Evolutionary conservation across 2,329 filamentous ascomycete species (phyloP), one percentile per base, ranked within the genome.

Genomic region (Purpureocillium lavendulum): DNA sequence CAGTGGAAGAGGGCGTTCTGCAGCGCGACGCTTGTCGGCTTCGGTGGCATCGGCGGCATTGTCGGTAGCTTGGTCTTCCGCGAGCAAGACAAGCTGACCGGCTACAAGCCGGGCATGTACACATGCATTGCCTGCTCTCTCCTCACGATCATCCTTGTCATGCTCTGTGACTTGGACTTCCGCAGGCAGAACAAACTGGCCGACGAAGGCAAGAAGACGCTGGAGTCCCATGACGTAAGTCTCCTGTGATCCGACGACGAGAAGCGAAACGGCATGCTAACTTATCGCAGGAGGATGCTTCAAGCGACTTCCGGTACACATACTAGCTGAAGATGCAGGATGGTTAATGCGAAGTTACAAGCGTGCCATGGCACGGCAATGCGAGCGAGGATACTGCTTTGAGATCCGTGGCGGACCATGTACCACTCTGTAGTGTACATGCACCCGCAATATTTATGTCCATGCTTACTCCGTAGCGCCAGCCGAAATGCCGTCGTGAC

Each of bases 1-100:
- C 86, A 92, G 63, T 94, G 86, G 85, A 94, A 90, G 66, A 77
- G 87, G 35, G 86, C 86, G 1, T 81, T 92, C 49, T 82, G 78
- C 57, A 84, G 78, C 43, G 84, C 86, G 3, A 82, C 80, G 0
- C 71, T 90, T 2, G 82, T 92, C 4, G 83, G 82, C 1, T 77
- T 84, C 36, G 85, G 85, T 7, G 85, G 84, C 3, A 67, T 94
- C 18, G 87, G 87, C 30, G 86, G 87, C 28, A 92, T 92, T 46
- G 75, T 77, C 1, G 84, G 84, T 18, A 77, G 75, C 48, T 66
- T 87, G 41, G 80, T 90, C 10, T 92, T 90, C 62, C 71, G 80
- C 49, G 53, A 62, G 39, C 54, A 78, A 58, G 77, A 80, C 52
- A 52, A 53, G 45, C 51, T 56, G 8, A 71, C 72, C 1, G 58